phyloP scores from a whole-genome alignment of 768 basidiomycete genomes.

The Panellus pusillus region DNA sequence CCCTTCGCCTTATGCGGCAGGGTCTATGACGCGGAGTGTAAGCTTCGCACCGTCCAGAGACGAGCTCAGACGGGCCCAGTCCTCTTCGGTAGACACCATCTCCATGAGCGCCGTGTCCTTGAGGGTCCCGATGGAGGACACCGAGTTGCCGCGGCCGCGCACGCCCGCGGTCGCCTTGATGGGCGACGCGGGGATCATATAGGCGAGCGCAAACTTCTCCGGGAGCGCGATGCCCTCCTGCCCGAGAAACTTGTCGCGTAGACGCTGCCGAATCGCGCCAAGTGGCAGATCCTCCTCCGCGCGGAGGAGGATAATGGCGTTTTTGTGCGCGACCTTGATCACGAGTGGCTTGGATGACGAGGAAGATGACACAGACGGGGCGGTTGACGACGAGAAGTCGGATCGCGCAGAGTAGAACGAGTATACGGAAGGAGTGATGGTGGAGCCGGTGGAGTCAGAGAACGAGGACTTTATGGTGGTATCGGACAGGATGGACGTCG shows the following conservation, averaged over 20 bases:
- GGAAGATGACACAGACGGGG: not conserved
- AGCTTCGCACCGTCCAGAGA: slow-evolving; percentile 52
- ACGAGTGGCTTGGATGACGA: slow-evolving; percentile 31
- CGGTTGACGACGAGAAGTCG: slow-evolving; percentile 30
- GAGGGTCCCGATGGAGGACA: slow-evolving; percentile 29
- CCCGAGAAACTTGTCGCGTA: slow-evolving; percentile 67
- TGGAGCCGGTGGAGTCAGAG: slow-evolving; percentile 23
- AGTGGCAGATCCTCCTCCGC: slow-evolving; percentile 47
- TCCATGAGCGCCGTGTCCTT: slow-evolving; percentile 35
- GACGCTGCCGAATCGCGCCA: slow-evolving; percentile 51
- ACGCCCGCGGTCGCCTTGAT: slow-evolving; percentile 17
- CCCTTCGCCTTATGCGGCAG: slow-evolving; percentile 8
- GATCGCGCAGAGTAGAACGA: slow-evolving; percentile 20
- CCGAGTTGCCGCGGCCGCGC: slow-evolving; percentile 35
- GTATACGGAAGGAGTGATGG: slow-evolving; percentile 35
- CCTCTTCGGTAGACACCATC: slow-evolving; percentile 53
- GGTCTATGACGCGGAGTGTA: slow-evolving; percentile 54
- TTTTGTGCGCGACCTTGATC: slow-evolving; percentile 66
- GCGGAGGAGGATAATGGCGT: slow-evolving; percentile 64
- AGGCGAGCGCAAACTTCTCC: slow-evolving; percentile 55
- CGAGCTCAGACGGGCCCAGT: slow-evolving; percentile 56
- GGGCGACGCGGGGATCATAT: slow-evolving; percentile 39
- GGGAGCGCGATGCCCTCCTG: slow-evolving; percentile 58
- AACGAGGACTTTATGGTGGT: slow-evolving; percentile 17
- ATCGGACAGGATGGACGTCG: slow-evolving; percentile 12